These are phyloP conservation scores for Bryoerythrophyllum caledonicum DNA, from an alignment of 225 moss, liverwort and hornwort species.

Conservation along the genomic window DNA sequence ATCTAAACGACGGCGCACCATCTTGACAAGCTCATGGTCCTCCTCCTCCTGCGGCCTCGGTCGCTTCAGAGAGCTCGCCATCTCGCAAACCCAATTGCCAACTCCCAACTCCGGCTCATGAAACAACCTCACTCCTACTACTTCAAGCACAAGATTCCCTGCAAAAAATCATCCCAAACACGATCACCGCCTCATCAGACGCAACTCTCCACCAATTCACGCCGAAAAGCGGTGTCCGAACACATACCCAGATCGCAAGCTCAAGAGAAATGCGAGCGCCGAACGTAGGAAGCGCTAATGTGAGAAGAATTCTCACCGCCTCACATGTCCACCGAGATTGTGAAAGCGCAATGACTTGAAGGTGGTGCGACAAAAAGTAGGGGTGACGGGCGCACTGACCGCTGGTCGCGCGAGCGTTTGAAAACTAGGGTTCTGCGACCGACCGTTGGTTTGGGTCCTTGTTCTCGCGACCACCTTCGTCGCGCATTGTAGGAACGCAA, in stretches of 20 bases:
- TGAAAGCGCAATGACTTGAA: neutral
- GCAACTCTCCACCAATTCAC: constrained; percentile 3
- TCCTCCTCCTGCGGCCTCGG: constrained; percentile 36
- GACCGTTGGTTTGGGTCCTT: constrained; percentile 30
- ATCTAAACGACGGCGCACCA: constrained; percentile 46
- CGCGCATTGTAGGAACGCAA: neutral
- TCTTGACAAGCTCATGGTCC: constrained; percentile 32
- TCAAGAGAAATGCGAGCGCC: neutral
- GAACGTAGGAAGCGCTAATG: neutral
- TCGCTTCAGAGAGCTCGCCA: constrained; percentile 47
- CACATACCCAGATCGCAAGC: neutral
- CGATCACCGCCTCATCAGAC: neutral
- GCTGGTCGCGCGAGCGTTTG: constrained; percentile 5
- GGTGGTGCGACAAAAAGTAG: neutral
- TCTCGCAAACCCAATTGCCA: constrained; percentile 22
- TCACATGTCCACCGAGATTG: neutral
- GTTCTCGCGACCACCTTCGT: neutral
- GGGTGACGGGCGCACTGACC: constrained; percentile 18
- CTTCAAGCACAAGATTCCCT: too few species aligned
- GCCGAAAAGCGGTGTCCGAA: neutral
- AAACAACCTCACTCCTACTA: constrained; percentile 2
- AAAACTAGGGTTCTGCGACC: constrained; percentile 22
- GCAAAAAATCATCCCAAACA: neutral
- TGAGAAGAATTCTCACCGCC: neutral
- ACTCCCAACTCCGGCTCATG: constrained; percentile 23